phyloP scores from a whole-genome alignment of 495 filamentous ascomycete species.

The Lasiosphaeriaceae sp. region DNA sequence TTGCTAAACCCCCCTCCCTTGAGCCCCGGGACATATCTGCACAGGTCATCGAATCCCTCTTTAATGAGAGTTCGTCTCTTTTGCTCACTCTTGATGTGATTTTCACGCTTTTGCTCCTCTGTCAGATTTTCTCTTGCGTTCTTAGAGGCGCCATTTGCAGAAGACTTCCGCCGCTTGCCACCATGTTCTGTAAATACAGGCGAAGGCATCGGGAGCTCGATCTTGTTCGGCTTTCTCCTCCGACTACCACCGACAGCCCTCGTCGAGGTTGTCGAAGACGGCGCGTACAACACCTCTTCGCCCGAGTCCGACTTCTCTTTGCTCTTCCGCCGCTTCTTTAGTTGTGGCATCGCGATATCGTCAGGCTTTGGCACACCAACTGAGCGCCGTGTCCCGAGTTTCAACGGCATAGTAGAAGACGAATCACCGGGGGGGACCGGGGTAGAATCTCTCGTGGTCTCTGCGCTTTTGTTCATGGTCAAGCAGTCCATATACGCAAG shows the following conservation, averaged over 20 bases:
- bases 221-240: too few species aligned
- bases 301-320: too few species aligned
- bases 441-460: conserved; percentile 57
- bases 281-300: too few species aligned
- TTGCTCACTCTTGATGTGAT: conserved; percentile 87
- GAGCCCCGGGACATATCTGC: conserved; percentile 66
- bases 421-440: conserved; percentile 32
- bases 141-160: conserved; percentile 31
- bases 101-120: conserved; percentile 78
- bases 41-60: conserved; percentile 70
- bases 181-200: neutral
- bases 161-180: conserved; percentile 4
- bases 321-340: too few species aligned
- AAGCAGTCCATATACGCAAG: conserved; percentile 54
- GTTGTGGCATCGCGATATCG: too few species aligned
- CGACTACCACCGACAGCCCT: too few species aligned
- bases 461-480: conserved; percentile 46
- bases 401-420: neutral
- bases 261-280: too few species aligned
- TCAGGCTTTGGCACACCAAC: too few species aligned
- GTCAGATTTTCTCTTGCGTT: conserved; percentile 68
- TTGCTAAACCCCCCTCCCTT: conserved; percentile 71
- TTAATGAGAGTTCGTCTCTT: conserved; percentile 77
- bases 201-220: too few species aligned
- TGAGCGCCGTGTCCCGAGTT: too few species aligned